These are phyloP conservation scores for Fusarium solani-melongenae DNA, from an alignment of 2,329 filamentous ascomycete species.

Conservation along the genomic window DNA sequence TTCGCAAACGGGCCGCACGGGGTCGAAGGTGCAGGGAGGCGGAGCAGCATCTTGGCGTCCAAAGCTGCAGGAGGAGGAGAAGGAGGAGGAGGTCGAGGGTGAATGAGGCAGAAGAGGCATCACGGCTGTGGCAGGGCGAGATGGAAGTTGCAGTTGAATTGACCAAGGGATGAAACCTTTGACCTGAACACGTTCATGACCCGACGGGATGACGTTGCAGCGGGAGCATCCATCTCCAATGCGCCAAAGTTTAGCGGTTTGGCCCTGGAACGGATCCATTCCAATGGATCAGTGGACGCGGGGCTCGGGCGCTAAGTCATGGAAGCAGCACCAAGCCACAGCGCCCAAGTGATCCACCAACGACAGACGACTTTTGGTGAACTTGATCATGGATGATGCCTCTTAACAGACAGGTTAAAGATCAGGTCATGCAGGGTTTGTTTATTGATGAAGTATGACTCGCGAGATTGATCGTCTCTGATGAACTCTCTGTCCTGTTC, in stretches of 20 bases:
- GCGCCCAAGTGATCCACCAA: not conserved
- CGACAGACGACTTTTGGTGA: not conserved
- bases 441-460: not conserved
- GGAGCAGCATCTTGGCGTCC: conserved; percentile 12
- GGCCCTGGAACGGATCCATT: conserved; percentile 3
- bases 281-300: conserved; percentile 9
- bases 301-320: conserved; percentile 26
- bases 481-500: not conserved
- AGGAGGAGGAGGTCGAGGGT: not conserved
- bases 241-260: conserved; percentile 14
- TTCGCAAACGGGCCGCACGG: conserved; percentile 6
- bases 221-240: not conserved
- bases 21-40: not conserved
- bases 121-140: not conserved
- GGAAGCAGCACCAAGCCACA: not conserved
- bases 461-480: not conserved
- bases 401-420: not conserved
- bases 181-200: not conserved
- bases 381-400: not conserved
- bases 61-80: conserved; percentile 5
- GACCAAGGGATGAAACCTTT: not conserved
- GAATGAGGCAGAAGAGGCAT: not conserved
- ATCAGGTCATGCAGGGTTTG: not conserved
- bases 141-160: not conserved
- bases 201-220: conserved; percentile 11